Evolutionary conservation across 805 yeast genomes (phyloP).

Genomic region (Lachancea cidri): DNA sequence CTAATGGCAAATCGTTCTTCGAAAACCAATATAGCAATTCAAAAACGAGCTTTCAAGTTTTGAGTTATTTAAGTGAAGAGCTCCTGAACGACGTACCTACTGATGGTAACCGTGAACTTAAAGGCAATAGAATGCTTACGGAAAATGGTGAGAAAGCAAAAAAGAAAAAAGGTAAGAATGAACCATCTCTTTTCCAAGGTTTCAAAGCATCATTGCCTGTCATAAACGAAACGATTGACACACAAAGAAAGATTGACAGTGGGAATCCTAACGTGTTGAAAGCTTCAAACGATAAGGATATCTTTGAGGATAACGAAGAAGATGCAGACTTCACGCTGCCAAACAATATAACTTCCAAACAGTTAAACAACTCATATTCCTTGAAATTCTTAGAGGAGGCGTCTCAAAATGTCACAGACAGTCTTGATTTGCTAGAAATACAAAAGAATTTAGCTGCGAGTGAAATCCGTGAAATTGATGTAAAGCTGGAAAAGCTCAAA

Average conservation of each 20-base stretch:
- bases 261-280: slow-evolving; percentile 16
- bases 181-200: slow-evolving; percentile 62
- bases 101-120: slow-evolving; percentile 3
- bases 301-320: slow-evolving; percentile 13
- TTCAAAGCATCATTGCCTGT: slow-evolving; percentile 55
- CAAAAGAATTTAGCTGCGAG: slow-evolving; percentile 59
- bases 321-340: slow-evolving; percentile 32
- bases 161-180: slow-evolving; percentile 12
- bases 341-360: slow-evolving; percentile 37
- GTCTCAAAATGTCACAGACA: slow-evolving; percentile 39
- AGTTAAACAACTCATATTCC: slow-evolving; percentile 41
- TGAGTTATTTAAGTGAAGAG: slow-evolving; percentile 57
- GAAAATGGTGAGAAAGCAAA: slow-evolving; percentile 12
- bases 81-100: slow-evolving; percentile 51
- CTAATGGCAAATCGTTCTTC: slow-evolving; percentile 35
- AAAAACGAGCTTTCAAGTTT: slow-evolving; percentile 43
- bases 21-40: slow-evolving; percentile 33
- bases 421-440: slow-evolving; percentile 52
- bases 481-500: slow-evolving; percentile 47
- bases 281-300: slow-evolving; percentile 9
- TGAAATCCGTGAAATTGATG: slow-evolving; percentile 62
- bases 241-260: slow-evolving; percentile 19
- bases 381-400: slow-evolving; percentile 35
- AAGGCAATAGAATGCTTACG: slow-evolving; percentile 8
- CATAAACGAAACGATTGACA: slow-evolving; percentile 40